Conservation (phyloP, 768 basidiomycete species). For the Pisolithus sp. region DNA sequence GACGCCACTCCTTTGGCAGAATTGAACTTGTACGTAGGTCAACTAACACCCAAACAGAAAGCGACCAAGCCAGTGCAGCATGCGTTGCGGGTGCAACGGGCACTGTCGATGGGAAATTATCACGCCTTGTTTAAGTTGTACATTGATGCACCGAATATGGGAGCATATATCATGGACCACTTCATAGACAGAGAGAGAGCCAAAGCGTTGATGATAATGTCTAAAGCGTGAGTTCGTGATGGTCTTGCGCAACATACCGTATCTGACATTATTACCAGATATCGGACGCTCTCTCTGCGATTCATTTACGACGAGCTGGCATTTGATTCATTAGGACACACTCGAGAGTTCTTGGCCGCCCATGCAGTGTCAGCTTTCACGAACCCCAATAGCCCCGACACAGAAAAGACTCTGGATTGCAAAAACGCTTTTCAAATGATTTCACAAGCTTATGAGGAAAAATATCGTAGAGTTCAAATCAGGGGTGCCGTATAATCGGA, state of each 20-base stretch:
- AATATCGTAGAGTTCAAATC: slow-evolving; percentile 82
- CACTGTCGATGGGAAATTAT: slow-evolving; percentile 90
- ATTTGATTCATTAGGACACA: slow-evolving; percentile 62
- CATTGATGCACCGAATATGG: slow-evolving; percentile 87
- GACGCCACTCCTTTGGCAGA: slow-evolving; percentile 43
- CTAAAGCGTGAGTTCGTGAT: slow-evolving; percentile 72
- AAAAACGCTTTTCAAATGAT: slow-evolving; percentile 53
- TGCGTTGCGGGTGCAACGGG: slow-evolving; percentile 83
- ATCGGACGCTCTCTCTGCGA: slow-evolving; percentile 66
- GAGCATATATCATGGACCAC: slow-evolving; percentile 98
- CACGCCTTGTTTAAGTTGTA: slow-evolving; percentile 86
- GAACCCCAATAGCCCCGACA: slow-evolving; percentile 56
- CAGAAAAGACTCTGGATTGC: slow-evolving; percentile 66
- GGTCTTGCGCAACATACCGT: neutral
- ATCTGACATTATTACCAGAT: slow-evolving; percentile 44
- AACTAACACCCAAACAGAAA: slow-evolving; percentile 92
- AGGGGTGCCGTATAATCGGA: slow-evolving; percentile 79
- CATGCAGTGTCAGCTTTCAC: slow-evolving; percentile 65
- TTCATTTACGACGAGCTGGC: slow-evolving; percentile 80
- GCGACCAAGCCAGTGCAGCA: slow-evolving; percentile 73
- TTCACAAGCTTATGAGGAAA: slow-evolving; percentile 63
- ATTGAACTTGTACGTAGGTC: slow-evolving; percentile 94
- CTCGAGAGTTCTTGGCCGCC: slow-evolving; percentile 62
- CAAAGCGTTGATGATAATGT: slow-evolving; percentile 80
- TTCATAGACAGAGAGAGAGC: slow-evolving; percentile 90